These are phyloP conservation scores for Heimioporus sp. DNA, from an alignment of 768 basidiomycete genomes.

Conservation along the genomic window DNA sequence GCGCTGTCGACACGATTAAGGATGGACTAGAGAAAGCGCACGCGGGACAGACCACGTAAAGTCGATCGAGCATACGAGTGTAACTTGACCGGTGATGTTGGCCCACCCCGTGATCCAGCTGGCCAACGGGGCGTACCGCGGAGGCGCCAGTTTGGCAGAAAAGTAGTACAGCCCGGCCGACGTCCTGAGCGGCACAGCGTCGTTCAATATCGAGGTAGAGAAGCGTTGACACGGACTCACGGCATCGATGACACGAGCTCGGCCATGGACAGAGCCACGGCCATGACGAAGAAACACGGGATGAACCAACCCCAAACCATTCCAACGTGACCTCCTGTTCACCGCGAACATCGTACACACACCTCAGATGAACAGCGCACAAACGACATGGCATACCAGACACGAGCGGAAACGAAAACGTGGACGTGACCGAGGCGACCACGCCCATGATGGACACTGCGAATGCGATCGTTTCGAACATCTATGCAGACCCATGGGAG, in stretches of 20 bases:
- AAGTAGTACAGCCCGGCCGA: slow-evolving; percentile 81
- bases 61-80: slow-evolving; percentile 73
- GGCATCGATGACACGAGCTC: slow-evolving; percentile 76
- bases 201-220: background rate
- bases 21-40: too few species aligned
- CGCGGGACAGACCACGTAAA: slow-evolving; percentile 51
- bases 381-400: slow-evolving; percentile 42
- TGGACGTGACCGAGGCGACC: slow-evolving; percentile 65
- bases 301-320: slow-evolving; percentile 80
- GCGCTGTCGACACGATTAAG: slow-evolving; percentile 38
- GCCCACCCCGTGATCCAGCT: slow-evolving; percentile 66
- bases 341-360: background rate
- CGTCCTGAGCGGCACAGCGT: slow-evolving; percentile 41
- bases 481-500: slow-evolving; percentile 15
- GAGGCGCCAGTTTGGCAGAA: slow-evolving; percentile 69
- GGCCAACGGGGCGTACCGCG: slow-evolving; percentile 56
- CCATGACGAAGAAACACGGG: slow-evolving; percentile 64
- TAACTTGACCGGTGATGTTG: slow-evolving; percentile 68
- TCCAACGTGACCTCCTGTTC: slow-evolving; percentile 68
- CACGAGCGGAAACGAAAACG: slow-evolving; percentile 58
- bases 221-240: slow-evolving; percentile 38
- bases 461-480: slow-evolving; percentile 63
- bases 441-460: slow-evolving; percentile 74
- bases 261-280: slow-evolving; percentile 69
- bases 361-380: background rate